These are phyloP conservation scores for Litchi chinensis DNA, from an alignment of 345 rosid genomes.

Conservation along the genomic window DNA sequence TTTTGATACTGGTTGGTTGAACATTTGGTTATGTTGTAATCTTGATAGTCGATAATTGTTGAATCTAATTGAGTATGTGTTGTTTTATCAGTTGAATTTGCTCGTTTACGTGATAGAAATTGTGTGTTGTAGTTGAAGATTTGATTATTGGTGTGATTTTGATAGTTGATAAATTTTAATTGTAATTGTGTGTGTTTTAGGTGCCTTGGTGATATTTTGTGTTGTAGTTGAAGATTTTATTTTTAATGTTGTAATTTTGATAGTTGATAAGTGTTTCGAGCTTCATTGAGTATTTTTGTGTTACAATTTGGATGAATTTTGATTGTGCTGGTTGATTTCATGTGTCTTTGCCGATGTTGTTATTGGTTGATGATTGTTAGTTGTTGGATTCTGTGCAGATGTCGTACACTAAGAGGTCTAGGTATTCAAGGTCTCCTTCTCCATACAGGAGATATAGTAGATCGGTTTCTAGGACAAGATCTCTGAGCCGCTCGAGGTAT, in stretches of 20 bases:
- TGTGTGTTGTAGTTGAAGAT: not conserved
- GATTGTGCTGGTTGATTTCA: not conserved
- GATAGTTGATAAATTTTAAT: not conserved
- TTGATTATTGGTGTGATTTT: not conserved
- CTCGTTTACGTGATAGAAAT: not conserved
- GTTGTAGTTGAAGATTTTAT: not conserved
- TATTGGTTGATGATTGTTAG: not conserved
- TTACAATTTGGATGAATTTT: not conserved
- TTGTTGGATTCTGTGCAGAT: constrained; percentile 41
- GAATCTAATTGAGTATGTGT: not conserved
- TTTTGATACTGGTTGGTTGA: not conserved
- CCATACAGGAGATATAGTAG: constrained; percentile 50
- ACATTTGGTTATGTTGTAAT: not conserved
- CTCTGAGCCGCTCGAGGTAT: constrained; percentile 66
- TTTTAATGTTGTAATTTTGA: not conserved
- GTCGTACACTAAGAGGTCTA: constrained; percentile 76
- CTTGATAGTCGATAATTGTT: not conserved
- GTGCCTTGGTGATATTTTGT: not conserved
- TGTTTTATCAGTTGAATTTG: not conserved
- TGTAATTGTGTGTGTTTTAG: not conserved
- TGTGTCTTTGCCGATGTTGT: not conserved
- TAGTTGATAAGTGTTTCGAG: not conserved
- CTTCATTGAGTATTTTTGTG: not conserved
- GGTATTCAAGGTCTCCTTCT: constrained; percentile 64
- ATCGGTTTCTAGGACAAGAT: constrained; percentile 60